Evolutionary conservation across 495 filamentous ascomycete species (phyloP).

Genomic region (Hypoxylon perforatum): DNA sequence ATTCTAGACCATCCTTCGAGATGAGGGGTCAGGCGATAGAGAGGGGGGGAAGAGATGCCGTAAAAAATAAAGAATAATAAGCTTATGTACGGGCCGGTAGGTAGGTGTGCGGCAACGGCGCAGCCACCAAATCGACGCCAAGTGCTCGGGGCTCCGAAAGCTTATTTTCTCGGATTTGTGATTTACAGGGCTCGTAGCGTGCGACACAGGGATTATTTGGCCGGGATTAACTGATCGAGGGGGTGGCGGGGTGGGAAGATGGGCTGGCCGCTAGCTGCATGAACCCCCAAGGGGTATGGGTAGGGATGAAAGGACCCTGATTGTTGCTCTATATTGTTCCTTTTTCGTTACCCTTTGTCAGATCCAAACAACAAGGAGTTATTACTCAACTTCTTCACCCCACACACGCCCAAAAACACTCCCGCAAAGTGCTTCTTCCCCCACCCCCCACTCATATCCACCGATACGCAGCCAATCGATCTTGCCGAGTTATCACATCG

Average conservation of each 20-base stretch:
- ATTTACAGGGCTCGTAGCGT: not conserved
- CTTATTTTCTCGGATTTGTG: slow-evolving; percentile 34
- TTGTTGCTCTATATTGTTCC: not conserved
- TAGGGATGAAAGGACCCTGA: not conserved
- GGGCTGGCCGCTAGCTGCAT: too few relatives aligned
- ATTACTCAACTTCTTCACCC: too few relatives aligned
- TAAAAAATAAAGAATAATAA: slow-evolving; percentile 1
- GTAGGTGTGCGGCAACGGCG: not conserved
- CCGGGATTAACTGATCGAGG: not conserved
- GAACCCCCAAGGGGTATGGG: too few relatives aligned
- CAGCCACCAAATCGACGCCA: not conserved
- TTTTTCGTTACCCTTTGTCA: too few relatives aligned
- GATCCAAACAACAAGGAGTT: too few relatives aligned
- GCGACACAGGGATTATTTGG: not conserved
- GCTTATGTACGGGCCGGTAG: slow-evolving; percentile 13
- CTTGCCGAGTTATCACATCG: not conserved
- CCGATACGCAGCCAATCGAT: not conserved
- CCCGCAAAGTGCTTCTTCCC: not conserved
- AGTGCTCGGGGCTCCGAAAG: slow-evolving; percentile 34
- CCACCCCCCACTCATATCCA: not conserved
- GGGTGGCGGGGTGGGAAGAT: too few relatives aligned
- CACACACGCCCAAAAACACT: too few relatives aligned
- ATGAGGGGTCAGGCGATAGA: not conserved
- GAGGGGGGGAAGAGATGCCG: not conserved
- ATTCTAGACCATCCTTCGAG: not conserved